Conservation (phyloP, 208 protist species). For the Crithidia sp. region DNA sequence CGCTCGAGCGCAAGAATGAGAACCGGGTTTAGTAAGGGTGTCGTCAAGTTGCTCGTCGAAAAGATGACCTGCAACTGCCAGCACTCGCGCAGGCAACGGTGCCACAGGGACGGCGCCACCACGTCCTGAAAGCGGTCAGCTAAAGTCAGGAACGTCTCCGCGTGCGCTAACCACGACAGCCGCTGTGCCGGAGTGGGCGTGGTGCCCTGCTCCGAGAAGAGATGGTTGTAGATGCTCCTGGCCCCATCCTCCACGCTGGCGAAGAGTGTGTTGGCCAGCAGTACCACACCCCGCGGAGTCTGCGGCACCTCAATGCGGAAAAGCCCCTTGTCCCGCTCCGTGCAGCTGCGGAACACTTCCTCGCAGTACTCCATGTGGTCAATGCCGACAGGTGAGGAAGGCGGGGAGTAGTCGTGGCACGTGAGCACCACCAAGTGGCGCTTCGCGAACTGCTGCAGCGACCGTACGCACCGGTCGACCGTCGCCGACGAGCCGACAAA, state of each 20-base stretch:
- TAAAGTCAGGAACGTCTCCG: conserved; percentile 13
- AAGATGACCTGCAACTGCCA: background rate
- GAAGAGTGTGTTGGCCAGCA: background rate
- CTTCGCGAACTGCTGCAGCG: conserved; percentile 38
- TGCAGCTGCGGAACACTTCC: background rate
- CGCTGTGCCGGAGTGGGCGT: background rate
- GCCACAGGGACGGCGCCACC: conserved; percentile 32
- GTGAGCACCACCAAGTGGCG: conserved; percentile 14
- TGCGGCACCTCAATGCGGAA: background rate
- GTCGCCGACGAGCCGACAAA: conserved; percentile 23
- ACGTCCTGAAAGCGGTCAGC: conserved; percentile 18
- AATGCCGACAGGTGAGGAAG: background rate
- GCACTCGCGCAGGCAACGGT: background rate
- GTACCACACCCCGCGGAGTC: background rate
- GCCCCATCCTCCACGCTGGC: background rate
- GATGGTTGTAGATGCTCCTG: background rate
- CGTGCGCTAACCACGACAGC: conserved; percentile 10
- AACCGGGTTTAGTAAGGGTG: background rate
- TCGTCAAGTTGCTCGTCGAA: background rate
- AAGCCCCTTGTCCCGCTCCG: background rate
- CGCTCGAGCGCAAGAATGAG: background rate
- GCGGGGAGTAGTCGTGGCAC: background rate
- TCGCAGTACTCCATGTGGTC: conserved; percentile 16
- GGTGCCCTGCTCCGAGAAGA: background rate
- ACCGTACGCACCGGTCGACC: conserved; percentile 44